A percentile compares a stretch with the other conserved stretches of the same genome.
phyloP scores from a whole-genome alignment of 2,329 filamentous ascomycete species.

The Metarhizium rileyi region DNA sequence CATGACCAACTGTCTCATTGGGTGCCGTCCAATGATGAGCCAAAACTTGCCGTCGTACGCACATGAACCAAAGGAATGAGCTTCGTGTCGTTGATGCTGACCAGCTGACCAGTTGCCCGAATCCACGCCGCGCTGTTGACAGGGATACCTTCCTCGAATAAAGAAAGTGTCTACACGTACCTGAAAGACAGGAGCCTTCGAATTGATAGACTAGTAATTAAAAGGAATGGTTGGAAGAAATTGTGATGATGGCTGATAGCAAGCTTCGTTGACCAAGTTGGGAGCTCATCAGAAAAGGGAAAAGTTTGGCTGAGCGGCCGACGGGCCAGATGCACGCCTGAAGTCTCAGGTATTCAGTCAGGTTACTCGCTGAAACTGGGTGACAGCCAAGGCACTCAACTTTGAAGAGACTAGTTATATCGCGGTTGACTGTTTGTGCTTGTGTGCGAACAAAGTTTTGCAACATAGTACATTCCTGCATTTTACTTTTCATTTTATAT shows the following conservation, averaged over 20 bases:
- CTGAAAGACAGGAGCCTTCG: neutral
- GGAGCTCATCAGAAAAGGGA: slow-evolving; percentile 10
- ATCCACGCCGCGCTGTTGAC: neutral
- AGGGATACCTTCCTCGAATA: neutral
- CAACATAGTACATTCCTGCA: too few species aligned
- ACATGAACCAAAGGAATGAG: too few species aligned
- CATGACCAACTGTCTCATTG: neutral
- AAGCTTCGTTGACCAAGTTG: neutral
- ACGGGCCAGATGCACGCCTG: slow-evolving; percentile 18
- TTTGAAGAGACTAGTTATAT: too few species aligned
- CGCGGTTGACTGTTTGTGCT: too few species aligned
- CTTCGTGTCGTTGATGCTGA: neutral
- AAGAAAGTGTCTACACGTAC: neutral
- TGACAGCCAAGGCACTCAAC: too few species aligned
- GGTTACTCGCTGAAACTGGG: too few species aligned
- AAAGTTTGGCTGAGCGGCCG: slow-evolving; percentile 17
- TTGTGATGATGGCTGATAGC: neutral
- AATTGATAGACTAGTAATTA: slow-evolving; percentile 3
- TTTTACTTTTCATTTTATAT: too few species aligned
- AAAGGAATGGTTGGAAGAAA: slow-evolving; percentile 1
- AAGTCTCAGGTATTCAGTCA: slow-evolving; percentile 22
- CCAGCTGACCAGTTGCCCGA: neutral
- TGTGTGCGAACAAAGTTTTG: too few species aligned
- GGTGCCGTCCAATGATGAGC: too few species aligned
- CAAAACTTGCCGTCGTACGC: too few species aligned